Conservation (phyloP, 139 green algal species). For the Yamagishiella unicocca region DNA sequence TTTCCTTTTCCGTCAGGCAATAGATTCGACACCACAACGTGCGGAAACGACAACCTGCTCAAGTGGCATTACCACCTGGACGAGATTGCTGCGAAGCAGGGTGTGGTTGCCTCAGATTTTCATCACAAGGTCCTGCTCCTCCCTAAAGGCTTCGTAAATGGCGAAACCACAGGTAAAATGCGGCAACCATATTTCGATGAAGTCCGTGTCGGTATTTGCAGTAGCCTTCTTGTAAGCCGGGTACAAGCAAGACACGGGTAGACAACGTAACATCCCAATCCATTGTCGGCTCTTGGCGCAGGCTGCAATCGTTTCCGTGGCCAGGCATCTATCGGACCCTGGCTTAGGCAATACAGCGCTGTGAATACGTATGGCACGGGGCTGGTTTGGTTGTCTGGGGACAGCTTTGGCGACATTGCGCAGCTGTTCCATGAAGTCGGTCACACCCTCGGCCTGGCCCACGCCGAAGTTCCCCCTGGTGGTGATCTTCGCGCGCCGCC, state of each 20-base stretch:
- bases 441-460: conserved; percentile 1
- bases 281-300: too few relatives aligned
- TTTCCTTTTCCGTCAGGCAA: background rate
- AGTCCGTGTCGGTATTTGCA: too few relatives aligned
- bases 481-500: background rate
- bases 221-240: too few relatives aligned
- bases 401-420: background rate
- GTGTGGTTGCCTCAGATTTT: background rate
- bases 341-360: background rate
- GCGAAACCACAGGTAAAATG: too few relatives aligned
- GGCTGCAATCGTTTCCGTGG: background rate
- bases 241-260: too few relatives aligned
- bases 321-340: background rate
- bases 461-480: background rate
- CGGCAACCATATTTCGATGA: too few relatives aligned
- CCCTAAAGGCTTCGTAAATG: too few relatives aligned
- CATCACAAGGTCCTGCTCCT: background rate
- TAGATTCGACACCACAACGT: background rate
- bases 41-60: conserved; percentile 11
- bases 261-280: too few relatives aligned
- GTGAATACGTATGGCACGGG: background rate
- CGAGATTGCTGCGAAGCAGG: background rate
- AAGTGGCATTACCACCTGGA: conserved; percentile 25
- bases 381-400: background rate
- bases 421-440: conserved; percentile 34